Conservation (phyloP, 345 rosid genomes). For the Citrus trifoliata region DNA sequence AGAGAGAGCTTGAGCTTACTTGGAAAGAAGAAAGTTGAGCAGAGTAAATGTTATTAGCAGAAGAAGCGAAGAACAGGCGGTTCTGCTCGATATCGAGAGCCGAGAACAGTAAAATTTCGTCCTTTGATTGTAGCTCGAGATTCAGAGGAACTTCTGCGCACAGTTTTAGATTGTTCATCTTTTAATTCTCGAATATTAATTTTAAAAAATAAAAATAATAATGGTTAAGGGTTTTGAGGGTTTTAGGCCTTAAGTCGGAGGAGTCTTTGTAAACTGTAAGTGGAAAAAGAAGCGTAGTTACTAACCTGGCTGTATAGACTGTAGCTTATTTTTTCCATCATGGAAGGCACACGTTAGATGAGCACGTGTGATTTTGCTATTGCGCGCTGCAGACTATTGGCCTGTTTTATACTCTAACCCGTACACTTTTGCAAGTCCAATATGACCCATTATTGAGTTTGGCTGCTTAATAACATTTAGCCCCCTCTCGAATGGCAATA, state of each 20-base stretch:
- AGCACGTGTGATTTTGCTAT: not conserved
- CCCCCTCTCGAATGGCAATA: not conserved
- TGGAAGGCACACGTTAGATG: not conserved
- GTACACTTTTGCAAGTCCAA: not conserved
- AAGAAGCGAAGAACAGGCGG: constrained; percentile 80
- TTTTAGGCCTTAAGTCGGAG: constrained; percentile 2
- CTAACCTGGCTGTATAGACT: too few species aligned
- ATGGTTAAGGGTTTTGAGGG: not conserved
- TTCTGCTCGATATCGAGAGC: constrained; percentile 79
- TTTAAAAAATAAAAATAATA: not conserved
- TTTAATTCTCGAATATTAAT: not conserved
- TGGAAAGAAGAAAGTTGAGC: constrained; percentile 61
- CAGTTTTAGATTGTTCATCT: constrained; percentile 80
- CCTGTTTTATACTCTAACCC: not conserved
- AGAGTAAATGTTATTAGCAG: constrained; percentile 55
- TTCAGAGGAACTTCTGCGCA: constrained; percentile 52
- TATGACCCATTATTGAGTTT: not conserved
- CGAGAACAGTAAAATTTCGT: constrained; percentile 53
- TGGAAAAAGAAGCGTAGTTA: not conserved
- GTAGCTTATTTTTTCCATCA: too few species aligned
- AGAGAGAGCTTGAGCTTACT: constrained; percentile 29
- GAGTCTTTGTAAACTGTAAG: not conserved
- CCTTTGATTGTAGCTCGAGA: constrained; percentile 50
- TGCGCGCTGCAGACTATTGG: not conserved
- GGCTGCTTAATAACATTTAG: not conserved